Conservation (phyloP, 345 rosid genomes). For the Aethionema arabicum region DNA sequence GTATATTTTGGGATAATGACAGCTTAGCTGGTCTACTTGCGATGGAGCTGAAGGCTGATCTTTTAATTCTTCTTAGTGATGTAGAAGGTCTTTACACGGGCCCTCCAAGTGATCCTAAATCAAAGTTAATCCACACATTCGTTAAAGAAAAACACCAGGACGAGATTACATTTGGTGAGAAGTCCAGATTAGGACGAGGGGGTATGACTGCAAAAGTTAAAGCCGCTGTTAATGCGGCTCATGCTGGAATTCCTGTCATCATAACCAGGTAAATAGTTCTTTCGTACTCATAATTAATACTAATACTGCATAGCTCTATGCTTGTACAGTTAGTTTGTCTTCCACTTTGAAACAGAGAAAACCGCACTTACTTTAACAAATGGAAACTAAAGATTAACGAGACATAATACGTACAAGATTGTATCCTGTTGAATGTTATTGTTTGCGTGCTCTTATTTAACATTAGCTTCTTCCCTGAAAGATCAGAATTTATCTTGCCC, state of each 20-base stretch:
- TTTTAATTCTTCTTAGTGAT: conserved; percentile 87
- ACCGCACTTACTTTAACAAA: background rate
- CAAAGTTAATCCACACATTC: conserved; percentile 85
- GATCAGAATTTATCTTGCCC: background rate
- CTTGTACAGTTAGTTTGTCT: background rate
- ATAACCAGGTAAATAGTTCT: conserved; percentile 68
- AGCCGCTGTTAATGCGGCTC: conserved; percentile 90
- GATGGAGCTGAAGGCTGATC: conserved; percentile 91
- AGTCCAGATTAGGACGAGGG: conserved; percentile 95
- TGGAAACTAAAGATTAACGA: background rate
- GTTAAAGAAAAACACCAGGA: conserved; percentile 70
- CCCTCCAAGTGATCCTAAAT: conserved; percentile 86
- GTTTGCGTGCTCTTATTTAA: background rate
- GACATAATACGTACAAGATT: background rate
- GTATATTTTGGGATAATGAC: conserved; percentile 99
- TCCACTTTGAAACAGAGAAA: conserved; percentile 9
- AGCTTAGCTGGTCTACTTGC: conserved; percentile 94
- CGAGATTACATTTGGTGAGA: conserved; percentile 94
- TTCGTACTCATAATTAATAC: background rate
- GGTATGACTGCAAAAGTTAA: conserved; percentile 99
- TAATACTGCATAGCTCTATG: background rate
- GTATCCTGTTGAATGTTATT: background rate
- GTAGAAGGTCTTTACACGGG: conserved; percentile 97
- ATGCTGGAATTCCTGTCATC: conserved; percentile 88
- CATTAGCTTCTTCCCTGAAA: background rate